These are phyloP conservation scores for Colletotrichum aenigma DNA, from an alignment of 2,329 filamentous ascomycete species.

Conservation along the genomic window DNA sequence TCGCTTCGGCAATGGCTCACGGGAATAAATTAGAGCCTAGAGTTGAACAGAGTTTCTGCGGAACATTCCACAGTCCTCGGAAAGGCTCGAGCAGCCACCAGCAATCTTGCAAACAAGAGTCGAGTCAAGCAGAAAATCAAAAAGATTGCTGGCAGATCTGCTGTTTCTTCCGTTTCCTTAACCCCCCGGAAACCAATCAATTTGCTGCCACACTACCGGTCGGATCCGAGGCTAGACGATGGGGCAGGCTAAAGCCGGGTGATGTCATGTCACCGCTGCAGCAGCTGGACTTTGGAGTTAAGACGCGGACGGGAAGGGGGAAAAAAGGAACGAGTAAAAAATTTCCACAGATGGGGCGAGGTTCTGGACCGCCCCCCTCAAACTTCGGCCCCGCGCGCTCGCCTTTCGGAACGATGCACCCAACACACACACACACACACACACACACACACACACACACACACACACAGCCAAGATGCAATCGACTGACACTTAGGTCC, in stretches of 20 bases:
- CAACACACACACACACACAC: neutral
- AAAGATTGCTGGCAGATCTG: neutral
- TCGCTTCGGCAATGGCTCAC: neutral
- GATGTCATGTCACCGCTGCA: neutral
- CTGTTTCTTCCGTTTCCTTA: neutral
- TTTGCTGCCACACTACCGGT: neutral
- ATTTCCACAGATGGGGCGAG: neutral
- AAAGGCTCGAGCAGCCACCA: neutral
- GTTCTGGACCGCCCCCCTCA: neutral
- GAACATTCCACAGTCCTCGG: neutral
- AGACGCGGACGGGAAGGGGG: neutral
- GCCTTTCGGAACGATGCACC: neutral
- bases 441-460: neutral
- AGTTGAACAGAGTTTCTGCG: neutral
- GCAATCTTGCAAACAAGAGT: neutral
- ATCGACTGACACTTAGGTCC: neutral
- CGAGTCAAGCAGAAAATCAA: neutral
- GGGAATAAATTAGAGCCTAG: neutral
- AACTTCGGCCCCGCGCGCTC: neutral
- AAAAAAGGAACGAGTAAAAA: neutral
- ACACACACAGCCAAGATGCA: neutral
- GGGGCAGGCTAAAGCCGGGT: neutral
- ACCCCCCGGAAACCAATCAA: neutral
- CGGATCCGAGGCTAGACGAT: neutral
- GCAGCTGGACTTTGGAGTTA: constrained; percentile 1